These are phyloP conservation scores for Suillus subalutaceus DNA, from an alignment of 768 basidiomycete species.

Conservation along the genomic window DNA sequence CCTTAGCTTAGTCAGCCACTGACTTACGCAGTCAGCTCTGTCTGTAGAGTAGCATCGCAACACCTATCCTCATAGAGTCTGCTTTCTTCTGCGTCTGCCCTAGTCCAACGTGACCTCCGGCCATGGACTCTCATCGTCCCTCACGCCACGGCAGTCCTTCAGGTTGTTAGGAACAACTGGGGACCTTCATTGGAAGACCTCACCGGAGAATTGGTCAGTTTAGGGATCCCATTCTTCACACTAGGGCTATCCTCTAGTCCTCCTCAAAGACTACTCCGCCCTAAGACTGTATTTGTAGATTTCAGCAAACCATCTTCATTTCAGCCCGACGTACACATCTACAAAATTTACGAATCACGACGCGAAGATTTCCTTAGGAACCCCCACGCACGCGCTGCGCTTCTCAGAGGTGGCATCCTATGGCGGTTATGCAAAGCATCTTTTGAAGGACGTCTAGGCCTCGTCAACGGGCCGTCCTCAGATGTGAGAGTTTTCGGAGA, in stretches of 20 bases:
- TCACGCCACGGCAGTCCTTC: neutral
- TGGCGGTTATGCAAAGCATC: neutral
- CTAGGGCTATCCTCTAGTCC: neutral
- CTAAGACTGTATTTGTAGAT: neutral
- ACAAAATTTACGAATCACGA: neutral
- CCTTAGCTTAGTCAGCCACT: too few species aligned
- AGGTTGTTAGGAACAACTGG: neutral
- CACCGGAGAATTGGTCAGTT: neutral
- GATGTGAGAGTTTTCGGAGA: neutral
- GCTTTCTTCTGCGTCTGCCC: too few species aligned
- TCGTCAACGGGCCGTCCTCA: neutral
- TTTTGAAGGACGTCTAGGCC: neutral
- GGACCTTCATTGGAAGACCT: neutral
- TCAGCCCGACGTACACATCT: neutral
- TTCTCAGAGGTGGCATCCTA: neutral
- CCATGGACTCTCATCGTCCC: neutral
- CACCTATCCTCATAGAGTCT: too few species aligned
- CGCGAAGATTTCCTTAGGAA: neutral
- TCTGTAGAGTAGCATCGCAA: too few species aligned
- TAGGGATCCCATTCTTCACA: neutral
- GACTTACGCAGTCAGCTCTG: too few species aligned
- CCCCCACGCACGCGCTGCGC: neutral
- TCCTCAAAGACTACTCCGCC: neutral
- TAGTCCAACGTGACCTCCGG: too few species aligned
- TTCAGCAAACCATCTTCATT: neutral